Base-by-base conservation (phyloP, 257 asterid genomes). In the Knoxia roxburghii region DNA sequence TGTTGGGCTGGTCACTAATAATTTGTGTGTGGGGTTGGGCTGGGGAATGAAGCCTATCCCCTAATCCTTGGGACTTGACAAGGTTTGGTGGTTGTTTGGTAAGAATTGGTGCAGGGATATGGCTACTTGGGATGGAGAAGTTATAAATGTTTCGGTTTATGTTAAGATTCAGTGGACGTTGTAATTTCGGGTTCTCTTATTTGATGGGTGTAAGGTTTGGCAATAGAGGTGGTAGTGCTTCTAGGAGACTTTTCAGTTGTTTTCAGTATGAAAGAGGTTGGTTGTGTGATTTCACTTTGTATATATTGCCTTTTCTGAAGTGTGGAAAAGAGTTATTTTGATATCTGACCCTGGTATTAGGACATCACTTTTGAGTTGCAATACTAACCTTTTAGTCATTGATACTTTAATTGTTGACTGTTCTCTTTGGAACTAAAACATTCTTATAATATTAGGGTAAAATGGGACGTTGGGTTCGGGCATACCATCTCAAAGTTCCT, bases 401-500 rank as follows among this genome's bases (percentile, higher is more conserved):
- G 41, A 27, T 56, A 23, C 20, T 30, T 29, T 15, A 27, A 56
- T 57, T 24, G 7, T 17, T 57, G 62, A 17, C 41, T 29, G 9
- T 57, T 57, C 18, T 15, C 62, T 29, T 57, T 29, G 3, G 11
- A 32, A 30, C 45, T 58, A 58, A 58, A 32, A 14, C 20, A 35
- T 12, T 65, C 20, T 41, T 49, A 61, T 72, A 59, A 35, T 59
- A 63, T 66, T 64, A 92, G 99, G 99, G 96, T 63, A 94, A 94
- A 76, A 70, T 81, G 69, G 98, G 96, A 68, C 91, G 98, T 43
- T 94, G 99, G 99, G 79, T 81, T 65, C 80, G 91, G 71, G 98
- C 99, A 29, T 94, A 94, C 79, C 99, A 94, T 85, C 83, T 94
- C 75, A 94, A 91, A 81, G 99, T 94, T 77, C 99, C 99, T 59